Conservation (phyloP, 805 yeast species). For the Spathaspora girioi region DNA sequence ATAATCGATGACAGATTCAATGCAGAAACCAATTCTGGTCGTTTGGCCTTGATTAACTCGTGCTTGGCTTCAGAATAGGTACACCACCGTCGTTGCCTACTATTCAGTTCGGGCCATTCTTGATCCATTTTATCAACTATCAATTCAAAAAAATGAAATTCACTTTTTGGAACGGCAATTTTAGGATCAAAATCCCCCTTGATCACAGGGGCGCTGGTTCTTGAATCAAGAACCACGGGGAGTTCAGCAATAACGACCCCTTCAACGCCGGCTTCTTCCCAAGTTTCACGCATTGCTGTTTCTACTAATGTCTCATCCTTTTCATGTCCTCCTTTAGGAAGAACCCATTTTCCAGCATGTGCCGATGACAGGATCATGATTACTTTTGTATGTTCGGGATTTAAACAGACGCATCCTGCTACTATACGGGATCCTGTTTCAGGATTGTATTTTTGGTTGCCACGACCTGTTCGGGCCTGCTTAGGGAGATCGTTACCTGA, state of each 20-base stretch:
- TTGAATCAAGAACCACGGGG: constrained; percentile 62
- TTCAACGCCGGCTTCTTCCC: constrained; percentile 96
- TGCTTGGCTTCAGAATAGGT: constrained; percentile 61
- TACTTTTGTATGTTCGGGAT: constrained; percentile 53
- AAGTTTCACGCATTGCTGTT: constrained; percentile 82
- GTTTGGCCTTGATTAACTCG: constrained; percentile 50
- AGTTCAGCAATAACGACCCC: constrained; percentile 57
- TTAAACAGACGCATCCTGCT: constrained; percentile 85
- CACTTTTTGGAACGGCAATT: constrained; percentile 65
- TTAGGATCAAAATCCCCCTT: constrained; percentile 29
- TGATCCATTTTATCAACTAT: constrained; percentile 49
- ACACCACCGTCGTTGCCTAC: constrained; percentile 74
- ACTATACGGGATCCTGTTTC: constrained; percentile 78
- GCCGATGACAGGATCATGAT: constrained; percentile 77
- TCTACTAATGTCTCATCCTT: constrained; percentile 59
- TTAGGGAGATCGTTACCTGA: neutral
- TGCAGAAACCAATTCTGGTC: constrained; percentile 69
- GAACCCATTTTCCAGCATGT: constrained; percentile 70
- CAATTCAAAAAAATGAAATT: constrained; percentile 86
- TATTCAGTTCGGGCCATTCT: constrained; percentile 71
- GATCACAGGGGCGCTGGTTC: constrained; percentile 37
- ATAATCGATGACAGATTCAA: constrained; percentile 52
- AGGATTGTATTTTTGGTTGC: constrained; percentile 55
- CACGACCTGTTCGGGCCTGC: constrained; percentile 52
- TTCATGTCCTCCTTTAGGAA: constrained; percentile 97